Evolutionary conservation across 768 basidiomycete species (phyloP), one percentile per base, ranked within the genome.

Genomic region (Cytidiella melzeri): DNA sequence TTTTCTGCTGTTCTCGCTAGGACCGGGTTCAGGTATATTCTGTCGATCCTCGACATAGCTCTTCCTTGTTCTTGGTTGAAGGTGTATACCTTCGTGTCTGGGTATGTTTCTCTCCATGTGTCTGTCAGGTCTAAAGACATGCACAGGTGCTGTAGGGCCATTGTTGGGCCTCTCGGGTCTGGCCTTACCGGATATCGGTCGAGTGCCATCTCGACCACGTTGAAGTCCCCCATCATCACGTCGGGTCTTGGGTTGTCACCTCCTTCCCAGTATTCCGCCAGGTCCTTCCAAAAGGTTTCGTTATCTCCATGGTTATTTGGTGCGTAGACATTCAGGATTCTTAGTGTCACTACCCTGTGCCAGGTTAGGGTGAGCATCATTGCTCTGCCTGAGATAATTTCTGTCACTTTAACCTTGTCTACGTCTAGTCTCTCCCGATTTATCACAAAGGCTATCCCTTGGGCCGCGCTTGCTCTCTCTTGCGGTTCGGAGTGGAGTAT

Each of bases 191-290:
- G 60, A 7, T 51, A 21, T 0, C 56, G 43, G 28, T 61, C 60
- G 9, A 57, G 41, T 1, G n/a, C 26, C 4, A 55, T 52, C n/a
- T 57, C 49, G 2, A 57, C 54, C 7, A 57, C 34, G n/a, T n/a
- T n/a, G n/a, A n/a, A n/a, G n/a, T n/a, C n/a, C n/a, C n/a, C n/a
- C n/a, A n/a, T n/a, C n/a, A 23, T 61, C 57, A 24, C 15, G 0
- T 12, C 9, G 1, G 19, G 18, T 26, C 34, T 50, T 23, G 15
- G 37, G 0, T 23, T 19, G 1, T 20, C 12, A 1, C 58, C 20
- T 0, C 41, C 13, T 1, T 50, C 28, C 58, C 57, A 60, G 55
- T 56, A 60, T 7, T 28, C n/a, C n/a, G n/a, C n/a, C n/a, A 4
- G 5, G 15, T n/a, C n/a, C n/a, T n/a, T n/a, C n/a, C n/a, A n/a